Evolutionary conservation across 1,284 basidiomycete species (phyloP).

Genomic region (Malassezia brasiliensis): DNA sequence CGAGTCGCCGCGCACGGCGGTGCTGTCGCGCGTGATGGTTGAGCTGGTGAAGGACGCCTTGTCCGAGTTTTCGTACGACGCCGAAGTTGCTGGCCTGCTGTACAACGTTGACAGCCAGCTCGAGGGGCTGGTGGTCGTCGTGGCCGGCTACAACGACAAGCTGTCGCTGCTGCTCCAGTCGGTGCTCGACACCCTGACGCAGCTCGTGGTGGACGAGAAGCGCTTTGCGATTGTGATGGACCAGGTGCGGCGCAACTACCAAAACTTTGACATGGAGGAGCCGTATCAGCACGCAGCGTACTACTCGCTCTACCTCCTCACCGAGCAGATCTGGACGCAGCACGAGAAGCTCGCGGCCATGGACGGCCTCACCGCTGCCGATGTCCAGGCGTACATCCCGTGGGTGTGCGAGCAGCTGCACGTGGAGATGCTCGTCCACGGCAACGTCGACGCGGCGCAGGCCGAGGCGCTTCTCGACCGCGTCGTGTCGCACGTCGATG

Average conservation of each 20-base stretch:
- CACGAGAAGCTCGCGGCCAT: slow-evolving; percentile 72
- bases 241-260: slow-evolving; percentile 53
- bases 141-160: slow-evolving; percentile 92
- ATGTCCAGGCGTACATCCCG: slow-evolving; percentile 61
- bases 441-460: slow-evolving; percentile 76
- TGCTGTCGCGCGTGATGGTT: slow-evolving; percentile 61
- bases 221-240: slow-evolving; percentile 77
- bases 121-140: slow-evolving; percentile 62
- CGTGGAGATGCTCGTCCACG: slow-evolving; percentile 68
- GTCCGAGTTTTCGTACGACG: slow-evolving; percentile 84
- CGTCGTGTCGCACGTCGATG: slow-evolving; percentile 61
- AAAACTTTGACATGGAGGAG: slow-evolving; percentile 75
- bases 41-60: slow-evolving; percentile 81
- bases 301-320: slow-evolving; percentile 63
- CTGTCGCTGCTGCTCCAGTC: slow-evolving; percentile 65
- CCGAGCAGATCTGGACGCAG: slow-evolving; percentile 66
- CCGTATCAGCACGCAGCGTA: slow-evolving; percentile 73
- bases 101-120: slow-evolving; percentile 64
- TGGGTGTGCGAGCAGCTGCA: slow-evolving; percentile 54
- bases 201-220: slow-evolving; percentile 61
- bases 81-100: slow-evolving; percentile 75
- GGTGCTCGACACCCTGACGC: slow-evolving; percentile 65
- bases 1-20: slow-evolving; percentile 38
- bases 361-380: slow-evolving; percentile 62
- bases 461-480: slow-evolving; percentile 65